phyloP scores from a whole-genome alignment of 768 basidiomycete species.

The Leucosporidium creatinivorum region DNA sequence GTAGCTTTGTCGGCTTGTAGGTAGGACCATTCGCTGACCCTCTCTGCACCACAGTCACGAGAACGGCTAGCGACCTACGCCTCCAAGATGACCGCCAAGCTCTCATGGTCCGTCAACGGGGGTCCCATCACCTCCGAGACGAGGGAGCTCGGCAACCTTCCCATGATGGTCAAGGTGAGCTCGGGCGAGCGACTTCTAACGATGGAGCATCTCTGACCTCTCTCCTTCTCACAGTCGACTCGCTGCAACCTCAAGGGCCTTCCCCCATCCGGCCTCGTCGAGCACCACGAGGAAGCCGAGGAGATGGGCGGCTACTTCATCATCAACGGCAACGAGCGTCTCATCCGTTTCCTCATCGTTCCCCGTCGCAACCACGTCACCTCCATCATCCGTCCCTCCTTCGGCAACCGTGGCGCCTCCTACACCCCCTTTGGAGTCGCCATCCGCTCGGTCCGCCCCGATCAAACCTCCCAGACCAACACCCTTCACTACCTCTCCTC shows the following conservation, averaged over 20 bases:
- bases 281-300: conserved; percentile 89
- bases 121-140: conserved; percentile 60
- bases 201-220: not conserved
- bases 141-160: conserved; percentile 82
- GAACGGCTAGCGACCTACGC: conserved; percentile 89
- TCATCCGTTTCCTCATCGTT: conserved; percentile 93
- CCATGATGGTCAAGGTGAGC: conserved; percentile 93
- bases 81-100: conserved; percentile 75
- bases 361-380: conserved; percentile 94
- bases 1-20: not conserved
- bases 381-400: conserved; percentile 81
- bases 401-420: conserved; percentile 83
- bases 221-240: conserved; percentile 55
- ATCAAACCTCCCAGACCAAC: conserved; percentile 89
- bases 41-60: conserved; percentile 56
- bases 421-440: conserved; percentile 92
- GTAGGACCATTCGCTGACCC: not conserved
- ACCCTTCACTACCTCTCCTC: conserved; percentile 95
- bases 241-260: conserved; percentile 84
- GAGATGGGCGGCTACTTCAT: conserved; percentile 99
- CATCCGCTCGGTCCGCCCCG: conserved; percentile 86
- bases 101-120: conserved; percentile 76
- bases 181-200: too few species aligned
- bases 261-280: conserved; percentile 77
- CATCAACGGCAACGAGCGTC: conserved; percentile 96